Evolutionary conservation across 2,329 filamentous ascomycete species (phyloP), one percentile per base, ranked within the genome.

Genomic region (Cadophora malorum): DNA sequence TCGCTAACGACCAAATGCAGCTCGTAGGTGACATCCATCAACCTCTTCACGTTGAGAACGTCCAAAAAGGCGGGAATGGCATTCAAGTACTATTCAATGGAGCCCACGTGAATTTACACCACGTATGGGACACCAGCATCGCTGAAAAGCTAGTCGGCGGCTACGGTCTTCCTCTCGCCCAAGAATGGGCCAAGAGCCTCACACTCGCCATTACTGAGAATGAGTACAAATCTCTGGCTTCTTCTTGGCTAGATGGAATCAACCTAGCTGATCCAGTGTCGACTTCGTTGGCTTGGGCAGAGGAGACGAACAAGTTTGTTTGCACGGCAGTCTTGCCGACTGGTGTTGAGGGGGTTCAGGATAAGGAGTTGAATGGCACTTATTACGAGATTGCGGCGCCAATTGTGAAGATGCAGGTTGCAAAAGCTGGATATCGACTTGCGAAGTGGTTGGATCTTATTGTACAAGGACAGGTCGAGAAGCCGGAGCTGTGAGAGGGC

Each of bases 121-220:
- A 90, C 67, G 86, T 92, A 19, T 93, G 91, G 91, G 91, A 93
- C 76, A 87, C 85, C 64, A 86, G 85, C 72, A 92, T 93, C 70
- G 84, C 87, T 0, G 89, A 91, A 79, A 86, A 89, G 75, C 79
- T 86, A 74, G 81, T 90, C 1, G 89, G 89, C 2, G 86, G 83
- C n/a, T 86, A 75, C 78, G 81, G 79, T 77, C 84, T 77, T 0
- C 77, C 78, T 5, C 80, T 83, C 56, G 88, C 87, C 1, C 77
- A 80, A 62, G 76, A 76, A 52, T 91, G 89, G 86, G 86, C 89
- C 1, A 79, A 81, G n/a, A 79, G 82, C 64, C 82, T 92, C 25
- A 82, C 83, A 7, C 72, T 76, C 0, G 82, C 85, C 72, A 89
- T 92, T 69, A 80, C 79, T 60, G 77, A 79, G 16, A 89, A 89